These are phyloP conservation scores for Magnaporthiopsis incrustans DNA, from an alignment of 2,329 filamentous ascomycete genomes.

Conservation along the genomic window DNA sequence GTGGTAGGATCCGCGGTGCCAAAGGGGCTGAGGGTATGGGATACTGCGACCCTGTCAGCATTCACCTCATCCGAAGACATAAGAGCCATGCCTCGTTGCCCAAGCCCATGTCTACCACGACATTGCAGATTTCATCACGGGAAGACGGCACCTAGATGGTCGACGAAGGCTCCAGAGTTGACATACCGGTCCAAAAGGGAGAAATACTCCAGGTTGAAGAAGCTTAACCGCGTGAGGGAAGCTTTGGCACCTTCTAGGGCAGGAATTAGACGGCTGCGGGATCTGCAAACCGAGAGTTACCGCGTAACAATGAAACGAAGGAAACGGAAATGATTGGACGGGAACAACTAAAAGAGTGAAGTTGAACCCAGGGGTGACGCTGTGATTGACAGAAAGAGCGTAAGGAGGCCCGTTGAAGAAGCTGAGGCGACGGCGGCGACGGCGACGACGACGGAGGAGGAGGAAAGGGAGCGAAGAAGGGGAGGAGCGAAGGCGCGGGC, in stretches of 20 bases:
- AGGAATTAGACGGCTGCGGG: background rate
- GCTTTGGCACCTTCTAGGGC: background rate
- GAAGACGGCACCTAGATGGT: background rate
- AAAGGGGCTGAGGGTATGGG: background rate
- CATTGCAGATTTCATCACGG: background rate
- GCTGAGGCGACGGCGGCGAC: background rate
- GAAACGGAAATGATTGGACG: constrained; percentile 34
- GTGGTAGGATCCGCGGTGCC: background rate
- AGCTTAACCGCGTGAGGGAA: background rate
- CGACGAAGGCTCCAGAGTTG: constrained; percentile 1
- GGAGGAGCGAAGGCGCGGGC: constrained; percentile 26
- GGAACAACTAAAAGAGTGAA: constrained; percentile 40
- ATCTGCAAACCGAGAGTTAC: constrained; percentile 6
- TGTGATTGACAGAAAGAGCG: background rate
- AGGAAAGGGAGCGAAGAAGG: constrained; percentile 18
- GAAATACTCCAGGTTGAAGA: background rate
- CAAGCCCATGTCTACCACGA: background rate
- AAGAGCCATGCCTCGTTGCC: no score
- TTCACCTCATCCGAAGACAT: background rate
- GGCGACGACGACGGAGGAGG: background rate
- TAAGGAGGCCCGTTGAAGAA: constrained; percentile 1
- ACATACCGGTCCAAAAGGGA: constrained; percentile 15
- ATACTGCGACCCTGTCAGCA: background rate
- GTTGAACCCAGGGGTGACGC: constrained; percentile 27
- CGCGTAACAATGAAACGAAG: background rate